A percentile compares a stretch with the other conserved stretches of the same genome.
Conservation (phyloP, 1,284 basidiomycete species). For the Rhodotorula sp. region DNA sequence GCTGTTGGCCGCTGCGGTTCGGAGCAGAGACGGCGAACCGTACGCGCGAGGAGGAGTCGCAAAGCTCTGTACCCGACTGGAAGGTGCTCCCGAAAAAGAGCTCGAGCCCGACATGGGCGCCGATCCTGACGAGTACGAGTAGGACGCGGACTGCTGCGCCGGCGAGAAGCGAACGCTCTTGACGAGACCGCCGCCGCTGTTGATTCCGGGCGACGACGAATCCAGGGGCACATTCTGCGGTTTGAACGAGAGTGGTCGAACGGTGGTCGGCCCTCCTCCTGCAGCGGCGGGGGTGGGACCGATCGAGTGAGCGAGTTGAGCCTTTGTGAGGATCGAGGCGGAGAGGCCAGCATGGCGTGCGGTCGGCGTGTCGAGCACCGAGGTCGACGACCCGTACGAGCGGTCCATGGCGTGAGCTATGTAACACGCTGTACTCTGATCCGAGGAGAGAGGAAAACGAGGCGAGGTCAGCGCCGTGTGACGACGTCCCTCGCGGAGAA, state of each 20-base stretch:
- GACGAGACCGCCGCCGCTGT: not conserved
- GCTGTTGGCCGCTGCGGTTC: slow-evolving; percentile 12
- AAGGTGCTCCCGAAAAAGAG: slow-evolving; percentile 4
- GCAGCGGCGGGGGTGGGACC: not conserved
- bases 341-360: slow-evolving; percentile 15
- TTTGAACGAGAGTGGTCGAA: slow-evolving; percentile 26
- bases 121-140: slow-evolving; percentile 4
- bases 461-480: too few relatives aligned
- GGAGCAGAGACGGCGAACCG: slow-evolving; percentile 18
- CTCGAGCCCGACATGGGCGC: not conserved
- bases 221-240: not conserved
- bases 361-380: slow-evolving; percentile 31
- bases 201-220: not conserved
- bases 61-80: slow-evolving; percentile 24
- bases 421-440: too few relatives aligned
- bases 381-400: slow-evolving; percentile 20
- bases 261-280: not conserved
- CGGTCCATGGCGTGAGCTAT: slow-evolving; percentile 22
- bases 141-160: slow-evolving; percentile 12
- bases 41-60: slow-evolving; percentile 17
- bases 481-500: too few relatives aligned
- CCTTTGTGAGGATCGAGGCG: slow-evolving; percentile 5
- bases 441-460: too few relatives aligned
- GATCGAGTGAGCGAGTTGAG: slow-evolving; percentile 24
- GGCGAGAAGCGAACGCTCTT: slow-evolving; percentile 35